Conservation (phyloP, 805 yeast species). For the Ogataea polymorpha region DNA sequence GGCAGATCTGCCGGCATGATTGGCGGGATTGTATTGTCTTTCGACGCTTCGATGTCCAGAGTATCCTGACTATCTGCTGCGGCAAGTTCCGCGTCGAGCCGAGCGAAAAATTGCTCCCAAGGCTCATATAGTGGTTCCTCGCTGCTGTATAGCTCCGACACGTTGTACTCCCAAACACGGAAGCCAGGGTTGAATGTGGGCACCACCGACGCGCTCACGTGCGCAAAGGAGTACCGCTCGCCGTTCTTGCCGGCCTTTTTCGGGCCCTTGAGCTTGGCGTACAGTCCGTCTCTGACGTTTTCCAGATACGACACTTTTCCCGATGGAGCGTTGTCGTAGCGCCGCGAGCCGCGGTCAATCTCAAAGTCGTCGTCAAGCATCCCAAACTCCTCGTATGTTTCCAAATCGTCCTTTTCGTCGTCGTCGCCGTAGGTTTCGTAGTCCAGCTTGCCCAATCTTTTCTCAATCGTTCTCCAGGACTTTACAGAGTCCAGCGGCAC, state of each 20-base stretch:
- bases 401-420: constrained; percentile 22
- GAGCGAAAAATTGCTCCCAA: constrained; percentile 59
- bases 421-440: constrained; percentile 26
- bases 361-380: constrained; percentile 26
- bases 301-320: constrained; percentile 65
- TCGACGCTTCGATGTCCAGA: constrained; percentile 9
- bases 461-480: constrained; percentile 53
- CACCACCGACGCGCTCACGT: constrained; percentile 68
- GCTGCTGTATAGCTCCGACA: constrained; percentile 43
- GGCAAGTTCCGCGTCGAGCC: constrained; percentile 38
- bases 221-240: constrained; percentile 67
- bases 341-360: constrained; percentile 18
- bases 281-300: constrained; percentile 51
- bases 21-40: constrained; percentile 63
- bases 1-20: constrained; percentile 50
- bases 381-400: constrained; percentile 16
- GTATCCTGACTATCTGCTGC: constrained; percentile 31
- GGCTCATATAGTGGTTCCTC: constrained; percentile 34
- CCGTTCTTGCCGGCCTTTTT: constrained; percentile 41
- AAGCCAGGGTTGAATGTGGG: constrained; percentile 85
- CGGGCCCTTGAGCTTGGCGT: constrained; percentile 46
- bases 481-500: constrained; percentile 69
- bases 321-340: constrained; percentile 62
- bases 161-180: constrained; percentile 84
- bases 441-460: constrained; percentile 20